phyloP scores from a whole-genome alignment of 345 rosid genomes.

The Populus pruinosa region DNA sequence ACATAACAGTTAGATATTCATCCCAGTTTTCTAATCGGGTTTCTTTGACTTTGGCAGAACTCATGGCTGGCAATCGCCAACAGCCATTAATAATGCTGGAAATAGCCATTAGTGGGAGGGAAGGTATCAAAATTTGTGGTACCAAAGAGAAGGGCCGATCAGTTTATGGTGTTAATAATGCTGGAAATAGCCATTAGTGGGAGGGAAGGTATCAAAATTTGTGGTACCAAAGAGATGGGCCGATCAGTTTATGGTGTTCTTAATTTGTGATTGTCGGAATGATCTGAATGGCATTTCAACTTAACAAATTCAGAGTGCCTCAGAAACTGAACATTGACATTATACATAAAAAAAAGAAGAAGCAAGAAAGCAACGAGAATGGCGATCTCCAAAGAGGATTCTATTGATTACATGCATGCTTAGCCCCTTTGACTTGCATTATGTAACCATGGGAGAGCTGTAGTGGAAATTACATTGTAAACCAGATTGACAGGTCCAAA shows the following conservation, averaged over 20 bases:
- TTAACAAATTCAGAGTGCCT: no score
- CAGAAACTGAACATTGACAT: no score
- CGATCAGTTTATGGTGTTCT: not conserved
- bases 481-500: no score
- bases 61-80: not conserved
- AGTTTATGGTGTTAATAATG: not conserved
- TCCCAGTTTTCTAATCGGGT: not conserved
- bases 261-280: no score
- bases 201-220: not conserved
- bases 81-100: not conserved
- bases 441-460: no score
- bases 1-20: not conserved
- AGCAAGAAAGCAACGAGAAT: no score
- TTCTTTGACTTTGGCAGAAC: conserved; percentile 4
- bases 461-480: no score
- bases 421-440: no score
- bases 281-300: no score
- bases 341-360: no score
- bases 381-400: no score
- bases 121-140: not conserved
- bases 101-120: not conserved
- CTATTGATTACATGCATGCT: no score
- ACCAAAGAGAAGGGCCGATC: not conserved
- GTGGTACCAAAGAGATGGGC: not conserved
- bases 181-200: not conserved